A percentile compares a stretch with the other conserved stretches of the same genome.
Conservation (phyloP, 2,329 filamentous ascomycete species). For the Diplodia sapinea region DNA sequence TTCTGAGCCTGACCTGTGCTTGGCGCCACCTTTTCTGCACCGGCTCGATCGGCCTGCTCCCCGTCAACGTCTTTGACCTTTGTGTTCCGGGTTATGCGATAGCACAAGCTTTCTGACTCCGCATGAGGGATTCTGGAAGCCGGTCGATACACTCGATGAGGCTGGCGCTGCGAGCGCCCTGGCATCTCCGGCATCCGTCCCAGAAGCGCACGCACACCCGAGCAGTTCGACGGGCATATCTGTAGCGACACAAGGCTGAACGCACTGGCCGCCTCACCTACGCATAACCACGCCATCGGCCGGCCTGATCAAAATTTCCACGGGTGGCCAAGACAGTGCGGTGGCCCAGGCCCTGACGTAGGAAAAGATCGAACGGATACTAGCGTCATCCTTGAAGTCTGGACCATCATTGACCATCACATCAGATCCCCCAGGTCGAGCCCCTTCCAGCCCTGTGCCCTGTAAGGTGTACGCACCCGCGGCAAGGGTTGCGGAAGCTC, state of each 20-base stretch:
- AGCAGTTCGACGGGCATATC: slow-evolving; percentile 11
- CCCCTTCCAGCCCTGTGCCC: slow-evolving; percentile 28
- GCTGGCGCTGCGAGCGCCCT: not conserved
- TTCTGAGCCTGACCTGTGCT: slow-evolving; percentile 5
- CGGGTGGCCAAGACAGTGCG: slow-evolving; percentile 27
- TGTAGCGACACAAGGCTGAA: slow-evolving; percentile 22
- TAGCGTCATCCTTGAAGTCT: slow-evolving; percentile 24
- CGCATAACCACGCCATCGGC: slow-evolving; percentile 5
- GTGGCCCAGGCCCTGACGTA: slow-evolving; percentile 22
- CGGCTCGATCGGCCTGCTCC: slow-evolving; percentile 3
- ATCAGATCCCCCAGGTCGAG: slow-evolving; percentile 27
- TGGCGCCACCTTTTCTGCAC: slow-evolving; percentile 18
- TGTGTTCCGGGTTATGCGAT: slow-evolving; percentile 11
- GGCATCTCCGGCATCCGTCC: not conserved
- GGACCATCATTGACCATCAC: slow-evolving; percentile 23
- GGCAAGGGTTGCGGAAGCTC: slow-evolving; percentile 31
- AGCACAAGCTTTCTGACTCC: not conserved
- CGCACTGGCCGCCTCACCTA: slow-evolving; percentile 12
- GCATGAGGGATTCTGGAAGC: slow-evolving; percentile 12
- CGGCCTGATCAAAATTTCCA: slow-evolving; percentile 8
- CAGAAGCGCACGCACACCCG: slow-evolving; percentile 5
- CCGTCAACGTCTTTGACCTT: not conserved
- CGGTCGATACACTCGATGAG: not conserved
- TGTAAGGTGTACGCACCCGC: slow-evolving; percentile 29
- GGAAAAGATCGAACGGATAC: slow-evolving; percentile 22